Evolutionary conservation across 2,329 filamentous ascomycete species (phyloP), one percentile per base, ranked within the genome.

Genomic region (Rhexocercosporidium sp.): DNA sequence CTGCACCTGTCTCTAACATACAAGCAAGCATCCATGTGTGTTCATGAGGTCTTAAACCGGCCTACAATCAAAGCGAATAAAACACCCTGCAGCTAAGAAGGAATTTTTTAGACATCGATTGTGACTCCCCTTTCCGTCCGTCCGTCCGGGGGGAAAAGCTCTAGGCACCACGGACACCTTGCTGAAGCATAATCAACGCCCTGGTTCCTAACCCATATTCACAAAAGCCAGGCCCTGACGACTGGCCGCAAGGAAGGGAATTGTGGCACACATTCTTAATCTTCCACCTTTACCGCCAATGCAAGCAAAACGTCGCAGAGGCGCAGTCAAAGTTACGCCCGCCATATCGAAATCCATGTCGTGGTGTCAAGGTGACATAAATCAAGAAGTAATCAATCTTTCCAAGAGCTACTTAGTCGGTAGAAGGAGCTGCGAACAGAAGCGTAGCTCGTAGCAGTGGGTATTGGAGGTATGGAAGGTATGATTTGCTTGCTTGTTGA

Each of bases 381-480:
- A 41, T 6, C 5, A 14, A 39, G 12, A n/a, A 41, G 11, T 11
- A 25, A 41, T 9, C 3, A 14, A 34, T 9, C 18, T 11, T 20
- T 11, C 5, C 11, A 22, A 57, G 16, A 39, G 39, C 16, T 54
- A 44, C n/a, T 62, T 54, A 11, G 56, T 54, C 16, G 69, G 68
- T 22, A 71, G 59, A 20, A 70, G 65, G 14, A 66, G 67, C 11
- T 59, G 73, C 64, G 62, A 84, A 77, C 39, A 85, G 69, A 84
- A 84, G 66, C 82, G 81, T 47, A 86, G 76, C 72, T 86, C 84
- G 51, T 83, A 80, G 46, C 82, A 86, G 37, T 83, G 80, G 9
- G 83, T 85, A 70, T 85, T 70, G 16, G 70, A 66, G 12, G 72
- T 70, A 37, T 77, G 71, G 37, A 77, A 77, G 12, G 64, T 64